Evolutionary conservation across 805 yeast genomes (phyloP).

Genomic region (Yamadazyma paraphyllophila): DNA sequence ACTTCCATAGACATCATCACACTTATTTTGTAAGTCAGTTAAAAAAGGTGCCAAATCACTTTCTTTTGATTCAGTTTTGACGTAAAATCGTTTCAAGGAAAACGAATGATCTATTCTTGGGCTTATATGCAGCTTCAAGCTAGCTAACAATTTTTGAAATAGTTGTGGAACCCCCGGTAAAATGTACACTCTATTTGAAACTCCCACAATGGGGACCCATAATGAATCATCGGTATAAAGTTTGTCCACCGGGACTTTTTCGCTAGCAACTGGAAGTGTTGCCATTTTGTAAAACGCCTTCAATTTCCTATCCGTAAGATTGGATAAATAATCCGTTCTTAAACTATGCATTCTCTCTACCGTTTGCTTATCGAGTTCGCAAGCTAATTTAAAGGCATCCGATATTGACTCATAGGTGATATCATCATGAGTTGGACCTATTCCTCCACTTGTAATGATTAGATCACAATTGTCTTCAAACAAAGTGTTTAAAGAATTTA

Average conservation of each 20-base stretch:
- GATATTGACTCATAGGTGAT: constrained; percentile 79
- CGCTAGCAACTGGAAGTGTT: constrained; percentile 51
- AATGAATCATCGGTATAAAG: constrained; percentile 45
- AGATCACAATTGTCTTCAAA: constrained; percentile 53
- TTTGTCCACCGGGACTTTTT: constrained; percentile 34
- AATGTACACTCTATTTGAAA: constrained; percentile 63
- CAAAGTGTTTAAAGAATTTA: constrained; percentile 49
- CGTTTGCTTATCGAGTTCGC: constrained; percentile 54
- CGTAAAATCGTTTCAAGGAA: constrained; percentile 46
- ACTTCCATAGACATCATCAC: constrained; percentile 27
- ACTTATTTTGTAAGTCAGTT: constrained; percentile 46
- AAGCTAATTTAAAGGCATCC: constrained; percentile 52
- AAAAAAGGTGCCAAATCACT: constrained; percentile 68
- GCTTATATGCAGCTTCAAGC: constrained; percentile 36
- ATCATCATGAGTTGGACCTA: constrained; percentile 91
- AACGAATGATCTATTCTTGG: constrained; percentile 20
- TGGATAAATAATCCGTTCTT: constrained; percentile 35
- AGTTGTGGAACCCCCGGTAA: constrained; percentile 84
- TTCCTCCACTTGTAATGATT: constrained; percentile 68
- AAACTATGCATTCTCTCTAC: constrained; percentile 57
- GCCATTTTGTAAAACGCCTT: constrained; percentile 79
- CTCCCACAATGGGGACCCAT: constrained; percentile 83
- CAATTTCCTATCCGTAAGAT: constrained; percentile 41
- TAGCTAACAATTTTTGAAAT: constrained; percentile 54
- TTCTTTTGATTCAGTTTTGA: constrained; percentile 61